Conservation (phyloP, 2,329 filamentous ascomycete species). For the Keithomyces neogunnii region DNA sequence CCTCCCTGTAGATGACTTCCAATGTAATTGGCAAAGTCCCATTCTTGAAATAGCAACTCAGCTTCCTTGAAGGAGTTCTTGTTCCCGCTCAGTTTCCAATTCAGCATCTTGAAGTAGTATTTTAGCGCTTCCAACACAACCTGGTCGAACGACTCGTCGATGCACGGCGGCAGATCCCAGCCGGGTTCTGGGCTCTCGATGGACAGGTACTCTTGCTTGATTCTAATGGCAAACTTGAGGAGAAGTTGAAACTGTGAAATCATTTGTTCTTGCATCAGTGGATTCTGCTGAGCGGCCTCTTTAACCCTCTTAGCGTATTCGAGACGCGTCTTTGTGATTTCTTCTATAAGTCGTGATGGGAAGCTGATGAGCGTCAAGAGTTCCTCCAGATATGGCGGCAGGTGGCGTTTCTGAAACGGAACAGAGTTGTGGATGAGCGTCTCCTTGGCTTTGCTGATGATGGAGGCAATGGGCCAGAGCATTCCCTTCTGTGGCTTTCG, state of each 20-base stretch:
- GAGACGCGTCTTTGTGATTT: constrained; percentile 87
- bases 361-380: constrained; percentile 95
- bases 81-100: constrained; percentile 95
- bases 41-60: constrained; percentile 93
- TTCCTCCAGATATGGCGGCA: constrained; percentile 95
- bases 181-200: constrained; percentile 83
- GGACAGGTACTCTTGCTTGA: constrained; percentile 79
- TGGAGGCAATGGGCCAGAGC: constrained; percentile 71
- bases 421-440: constrained; percentile 82
- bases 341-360: constrained; percentile 87
- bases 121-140: constrained; percentile 88
- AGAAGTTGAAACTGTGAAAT: constrained; percentile 93
- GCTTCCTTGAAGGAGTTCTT: constrained; percentile 99
- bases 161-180: constrained; percentile 92
- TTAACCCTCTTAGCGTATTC: constrained; percentile 93
- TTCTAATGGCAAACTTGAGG: constrained; percentile 81
- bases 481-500: constrained; percentile 56
- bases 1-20: constrained; percentile 86
- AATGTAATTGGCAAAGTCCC: constrained; percentile 94
- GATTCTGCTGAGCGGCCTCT: constrained; percentile 83
- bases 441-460: constrained; percentile 88
- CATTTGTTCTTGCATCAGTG: constrained; percentile 96
- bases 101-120: constrained; percentile 98
- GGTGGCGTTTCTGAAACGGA: constrained; percentile 77
- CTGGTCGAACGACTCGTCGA: constrained; percentile 91